Evolutionary conservation across 495 filamentous ascomycete species (phyloP).

Genomic region (Aspergillus nidulans): DNA sequence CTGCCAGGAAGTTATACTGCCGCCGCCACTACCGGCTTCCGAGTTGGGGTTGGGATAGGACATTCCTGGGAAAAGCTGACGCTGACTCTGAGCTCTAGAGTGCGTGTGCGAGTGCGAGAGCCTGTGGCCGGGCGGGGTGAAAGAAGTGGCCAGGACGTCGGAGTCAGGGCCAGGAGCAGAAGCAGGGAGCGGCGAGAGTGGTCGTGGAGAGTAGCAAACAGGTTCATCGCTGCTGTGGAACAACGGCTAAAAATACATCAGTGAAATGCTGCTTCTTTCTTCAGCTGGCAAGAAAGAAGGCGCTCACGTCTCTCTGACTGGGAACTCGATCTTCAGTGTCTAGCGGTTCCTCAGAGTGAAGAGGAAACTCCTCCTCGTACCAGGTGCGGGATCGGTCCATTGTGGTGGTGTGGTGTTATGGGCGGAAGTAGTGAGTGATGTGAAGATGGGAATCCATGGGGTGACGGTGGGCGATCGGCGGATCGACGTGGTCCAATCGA

Average conservation of each 20-base stretch:
- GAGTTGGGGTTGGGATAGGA: not conserved
- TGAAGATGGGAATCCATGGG: not conserved
- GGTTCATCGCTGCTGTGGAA: not conserved
- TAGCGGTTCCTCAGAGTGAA: not conserved
- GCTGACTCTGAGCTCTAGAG: not conserved
- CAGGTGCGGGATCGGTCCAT: not conserved
- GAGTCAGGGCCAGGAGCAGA: not conserved
- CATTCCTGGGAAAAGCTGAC: not conserved
- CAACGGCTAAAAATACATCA: not conserved
- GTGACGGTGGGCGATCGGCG: not conserved
- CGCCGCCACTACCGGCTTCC: not conserved
- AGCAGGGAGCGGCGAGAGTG: not conserved
- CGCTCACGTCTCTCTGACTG: not conserved
- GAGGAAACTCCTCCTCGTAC: not conserved
- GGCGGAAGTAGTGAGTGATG: not conserved
- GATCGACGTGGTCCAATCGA: not conserved
- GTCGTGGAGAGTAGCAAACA: not conserved
- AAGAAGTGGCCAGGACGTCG: not conserved
- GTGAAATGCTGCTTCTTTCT: not conserved
- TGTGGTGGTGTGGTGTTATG: not conserved
- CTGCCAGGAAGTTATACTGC: conserved; percentile 1
- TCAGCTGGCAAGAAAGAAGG: not conserved
- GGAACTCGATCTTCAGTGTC: not conserved
- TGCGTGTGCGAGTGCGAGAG: not conserved
- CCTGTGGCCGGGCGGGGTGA: not conserved